Percentiles rank a stretch among this genome's conserved stretches.
These are phyloP conservation scores for Trametes cingulata DNA, from an alignment of 768 basidiomycete species.

Conservation along the genomic window DNA sequence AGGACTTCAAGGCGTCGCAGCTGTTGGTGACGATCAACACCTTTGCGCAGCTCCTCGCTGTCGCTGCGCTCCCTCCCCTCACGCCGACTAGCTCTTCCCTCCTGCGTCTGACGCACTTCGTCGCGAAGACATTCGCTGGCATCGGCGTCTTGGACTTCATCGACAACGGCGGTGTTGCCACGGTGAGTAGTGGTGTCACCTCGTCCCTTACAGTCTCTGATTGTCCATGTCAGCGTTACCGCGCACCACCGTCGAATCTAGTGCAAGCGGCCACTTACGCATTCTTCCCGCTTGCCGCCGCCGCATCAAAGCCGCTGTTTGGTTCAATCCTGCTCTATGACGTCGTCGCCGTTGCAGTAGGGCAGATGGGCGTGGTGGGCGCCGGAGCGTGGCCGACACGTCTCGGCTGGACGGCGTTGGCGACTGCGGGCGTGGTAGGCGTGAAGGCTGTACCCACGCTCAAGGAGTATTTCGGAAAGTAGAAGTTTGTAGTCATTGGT, in stretches of 20 bases:
- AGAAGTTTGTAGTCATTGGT: no score
- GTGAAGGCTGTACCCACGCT: slow-evolving; percentile 15
- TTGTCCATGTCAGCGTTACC: slow-evolving; percentile 5
- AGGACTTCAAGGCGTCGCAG: slow-evolving; percentile 32
- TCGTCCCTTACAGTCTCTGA: neutral
- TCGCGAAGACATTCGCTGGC: slow-evolving; percentile 44
- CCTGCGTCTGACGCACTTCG: slow-evolving; percentile 40
- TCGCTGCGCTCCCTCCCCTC: slow-evolving; percentile 36
- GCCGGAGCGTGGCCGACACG: slow-evolving; percentile 25
- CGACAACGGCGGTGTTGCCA: slow-evolving; percentile 32
- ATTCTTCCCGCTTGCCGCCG: slow-evolving; percentile 24
- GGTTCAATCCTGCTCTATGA: slow-evolving; percentile 29
- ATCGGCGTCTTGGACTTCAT: slow-evolving; percentile 37
- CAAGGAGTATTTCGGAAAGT: neutral
- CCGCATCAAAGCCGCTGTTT: slow-evolving; percentile 24
- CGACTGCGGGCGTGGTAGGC: slow-evolving; percentile 23
- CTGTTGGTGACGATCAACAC: slow-evolving; percentile 36
- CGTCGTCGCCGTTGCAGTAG: slow-evolving; percentile 23
- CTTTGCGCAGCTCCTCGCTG: slow-evolving; percentile 38
- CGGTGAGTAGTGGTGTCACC: slow-evolving; percentile 17
- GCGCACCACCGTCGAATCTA: slow-evolving; percentile 21
- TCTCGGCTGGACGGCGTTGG: slow-evolving; percentile 29
- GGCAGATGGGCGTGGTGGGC: slow-evolving; percentile 22
- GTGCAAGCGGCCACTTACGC: slow-evolving; percentile 23
- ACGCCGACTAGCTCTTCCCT: slow-evolving; percentile 29